Conservation (phyloP, 768 basidiomycete species). For the Rhodotorula toruloides region DNA sequence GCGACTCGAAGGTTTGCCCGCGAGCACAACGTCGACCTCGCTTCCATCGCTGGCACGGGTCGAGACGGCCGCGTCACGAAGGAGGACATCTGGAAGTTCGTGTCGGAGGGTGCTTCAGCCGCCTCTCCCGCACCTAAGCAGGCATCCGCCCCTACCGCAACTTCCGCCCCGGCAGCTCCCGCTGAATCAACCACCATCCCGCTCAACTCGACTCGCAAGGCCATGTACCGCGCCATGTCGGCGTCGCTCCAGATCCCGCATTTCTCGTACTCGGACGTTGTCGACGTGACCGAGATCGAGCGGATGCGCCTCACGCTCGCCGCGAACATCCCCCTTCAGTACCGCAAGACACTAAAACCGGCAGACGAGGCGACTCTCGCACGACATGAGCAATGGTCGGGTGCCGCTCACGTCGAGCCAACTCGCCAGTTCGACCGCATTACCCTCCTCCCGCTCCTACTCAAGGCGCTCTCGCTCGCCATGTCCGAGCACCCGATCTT, state of each 20-base stretch:
- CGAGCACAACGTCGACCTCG: slow-evolving; percentile 60
- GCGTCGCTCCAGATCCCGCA: slow-evolving; percentile 72
- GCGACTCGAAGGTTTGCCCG: slow-evolving; percentile 73
- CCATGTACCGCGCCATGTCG: slow-evolving; percentile 87
- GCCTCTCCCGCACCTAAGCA: neutral
- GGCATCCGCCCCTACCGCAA: neutral
- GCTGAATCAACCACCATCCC: neutral
- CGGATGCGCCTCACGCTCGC: slow-evolving; percentile 30
- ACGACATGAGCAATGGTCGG: neutral
- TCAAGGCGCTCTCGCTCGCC: slow-evolving; percentile 72
- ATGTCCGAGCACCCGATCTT: slow-evolving; percentile 83
- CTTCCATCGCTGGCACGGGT: slow-evolving; percentile 63
- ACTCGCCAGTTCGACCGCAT: slow-evolving; percentile 51
- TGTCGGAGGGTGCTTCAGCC: neutral
- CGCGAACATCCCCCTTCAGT: slow-evolving; percentile 12
- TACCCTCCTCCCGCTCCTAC: slow-evolving; percentile 74
- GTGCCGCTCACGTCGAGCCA: neutral
- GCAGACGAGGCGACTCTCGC: neutral
- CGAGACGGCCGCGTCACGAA: slow-evolving; percentile 70
- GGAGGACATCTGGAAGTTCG: slow-evolving; percentile 55
- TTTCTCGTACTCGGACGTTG: slow-evolving; percentile 56
- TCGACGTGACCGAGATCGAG: slow-evolving; percentile 39
- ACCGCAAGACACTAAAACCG: slow-evolving; percentile 14
- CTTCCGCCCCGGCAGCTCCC: no score
- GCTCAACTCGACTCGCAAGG: slow-evolving; percentile 67